Evolutionary conservation across 2,329 filamentous ascomycete species (phyloP), one percentile per base, ranked within the genome.

Genomic region (Aspergillus awamori): DNA sequence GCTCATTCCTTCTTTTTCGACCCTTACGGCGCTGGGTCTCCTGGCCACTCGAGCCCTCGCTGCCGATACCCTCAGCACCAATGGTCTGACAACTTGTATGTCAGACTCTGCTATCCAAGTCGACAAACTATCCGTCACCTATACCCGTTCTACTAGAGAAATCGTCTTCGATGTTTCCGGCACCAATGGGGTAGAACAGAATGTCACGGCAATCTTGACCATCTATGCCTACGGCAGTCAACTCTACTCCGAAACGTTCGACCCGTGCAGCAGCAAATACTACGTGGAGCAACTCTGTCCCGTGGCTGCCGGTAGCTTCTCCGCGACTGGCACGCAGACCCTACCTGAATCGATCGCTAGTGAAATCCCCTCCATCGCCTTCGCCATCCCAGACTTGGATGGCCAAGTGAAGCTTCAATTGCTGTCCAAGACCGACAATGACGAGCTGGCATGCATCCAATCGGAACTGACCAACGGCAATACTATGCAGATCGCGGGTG

Each of bases 401-500:
- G 94, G 94, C 39, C 80, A 89, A 70, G 95, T 93, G 36, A 95
- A 88, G 48, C 81, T 99, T 65, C 81, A 92, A 72, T 84, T 99
- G 49, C 87, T 84, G 62, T 80, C 86, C 4, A 77, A 86, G 41
- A 86, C 89, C 33, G 81, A 79, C 4, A 83, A 82, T 41, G 71
- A 84, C 36, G 82, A 89, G 45, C 84, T 97, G 8, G 93, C 92
- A 22, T 99, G 95, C 76, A 88, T 98, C 54, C 81, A 90, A 69
- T 93, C 93, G 0, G 81, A 86, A 45, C 88, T 99, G 60, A 87
- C 86, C 65, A 99, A 99, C 75, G 94, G 93, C 69, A 96, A 96
- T 80, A 91, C 92, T 1, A 85, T 90, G 54, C 85, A 84, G 59
- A 81, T 93, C 0, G 83, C 90, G 2, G 91, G 88, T 2, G 91